These are phyloP conservation scores for Coccomyxa sp. DNA, from an alignment of 139 green algal genomes.

Conservation along the genomic window DNA sequence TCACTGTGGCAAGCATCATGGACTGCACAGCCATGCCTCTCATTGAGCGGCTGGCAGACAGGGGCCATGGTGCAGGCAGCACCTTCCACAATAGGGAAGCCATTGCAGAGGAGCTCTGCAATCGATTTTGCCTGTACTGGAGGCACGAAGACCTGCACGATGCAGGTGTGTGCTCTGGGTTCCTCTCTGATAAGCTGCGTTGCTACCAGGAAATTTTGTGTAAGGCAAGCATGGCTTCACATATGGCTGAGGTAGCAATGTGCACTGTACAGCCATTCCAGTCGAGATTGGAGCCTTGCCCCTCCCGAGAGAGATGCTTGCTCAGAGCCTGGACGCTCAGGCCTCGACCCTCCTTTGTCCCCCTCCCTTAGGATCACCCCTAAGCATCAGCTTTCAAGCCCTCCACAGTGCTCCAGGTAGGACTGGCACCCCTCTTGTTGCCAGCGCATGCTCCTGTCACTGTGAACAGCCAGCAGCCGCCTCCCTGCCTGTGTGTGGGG, in stretches of 20 bases:
- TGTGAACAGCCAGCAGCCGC: no score
- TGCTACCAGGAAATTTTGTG: neutral
- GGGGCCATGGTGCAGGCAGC: neutral
- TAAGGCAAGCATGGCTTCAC: neutral
- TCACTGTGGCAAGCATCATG: neutral
- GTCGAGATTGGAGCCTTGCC: constrained; percentile 13
- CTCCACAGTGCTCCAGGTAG: neutral
- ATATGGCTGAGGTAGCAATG: constrained; percentile 2
- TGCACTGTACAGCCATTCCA: constrained; percentile 7
- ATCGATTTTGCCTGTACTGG: neutral
- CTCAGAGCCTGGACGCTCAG: constrained; percentile 4
- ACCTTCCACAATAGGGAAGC: neutral
- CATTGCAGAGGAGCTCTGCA: neutral
- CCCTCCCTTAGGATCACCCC: neutral
- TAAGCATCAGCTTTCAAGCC: neutral
- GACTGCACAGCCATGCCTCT: neutral
- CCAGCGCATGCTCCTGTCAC: neutral
- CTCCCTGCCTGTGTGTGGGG: no score
- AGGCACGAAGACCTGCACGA: neutral
- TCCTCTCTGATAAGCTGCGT: neutral
- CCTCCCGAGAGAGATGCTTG: constrained; percentile 23
- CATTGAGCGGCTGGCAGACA: neutral
- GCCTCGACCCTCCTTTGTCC: constrained; percentile 18
- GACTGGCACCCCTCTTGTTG: neutral
- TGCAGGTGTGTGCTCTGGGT: neutral